A percentile compares a stretch with the other conserved stretches of the same genome.
phyloP scores from a whole-genome alignment of 2,329 filamentous ascomycete genomes.

The Exophiala sp. region DNA sequence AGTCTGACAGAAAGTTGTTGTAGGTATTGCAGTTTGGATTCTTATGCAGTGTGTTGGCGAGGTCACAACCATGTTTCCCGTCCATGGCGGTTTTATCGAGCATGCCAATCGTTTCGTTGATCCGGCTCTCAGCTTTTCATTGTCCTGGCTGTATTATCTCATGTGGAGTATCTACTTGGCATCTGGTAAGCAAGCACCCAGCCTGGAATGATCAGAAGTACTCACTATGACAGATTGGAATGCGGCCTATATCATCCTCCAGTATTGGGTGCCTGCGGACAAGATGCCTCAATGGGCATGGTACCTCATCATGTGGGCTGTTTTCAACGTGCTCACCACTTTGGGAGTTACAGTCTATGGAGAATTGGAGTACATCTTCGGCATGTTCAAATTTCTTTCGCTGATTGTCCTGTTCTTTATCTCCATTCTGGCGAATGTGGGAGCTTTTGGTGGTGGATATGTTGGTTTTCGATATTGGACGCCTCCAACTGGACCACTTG shows the following conservation, averaged over 20 bases:
- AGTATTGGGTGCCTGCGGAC: conserved; percentile 40
- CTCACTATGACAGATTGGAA: conserved; percentile 39
- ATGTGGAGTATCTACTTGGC: background rate
- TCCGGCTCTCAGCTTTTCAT: conserved; percentile 46
- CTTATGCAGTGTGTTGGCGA: conserved; percentile 45
- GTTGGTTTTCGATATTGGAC: conserved; percentile 74
- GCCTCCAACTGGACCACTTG: conserved; percentile 49
- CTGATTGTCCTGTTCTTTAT: conserved; percentile 35
- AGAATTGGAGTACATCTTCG: conserved; percentile 51
- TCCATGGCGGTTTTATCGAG: conserved; percentile 48
- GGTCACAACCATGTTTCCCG: conserved; percentile 48
- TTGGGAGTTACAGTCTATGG: conserved; percentile 48
- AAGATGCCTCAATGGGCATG: conserved; percentile 45
- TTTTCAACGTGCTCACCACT: conserved; percentile 42
- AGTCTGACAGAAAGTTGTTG: conserved; percentile 34
- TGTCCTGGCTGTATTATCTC: conserved; percentile 36
- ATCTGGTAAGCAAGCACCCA: background rate
- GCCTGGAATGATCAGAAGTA: conserved; percentile 1
- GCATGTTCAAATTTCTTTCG: conserved; percentile 35
- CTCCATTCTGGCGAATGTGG: conserved; percentile 36
- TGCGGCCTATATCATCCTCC: conserved; percentile 44
- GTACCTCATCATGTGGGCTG: conserved; percentile 46
- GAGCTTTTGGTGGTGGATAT: conserved; percentile 36
- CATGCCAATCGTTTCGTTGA: conserved; percentile 44
- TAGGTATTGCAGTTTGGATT: conserved; percentile 45